Percentiles rank a stretch among this genome's conserved stretches.
Conservation (phyloP, 768 basidiomycete species). For the Pleurotus giganteus region DNA sequence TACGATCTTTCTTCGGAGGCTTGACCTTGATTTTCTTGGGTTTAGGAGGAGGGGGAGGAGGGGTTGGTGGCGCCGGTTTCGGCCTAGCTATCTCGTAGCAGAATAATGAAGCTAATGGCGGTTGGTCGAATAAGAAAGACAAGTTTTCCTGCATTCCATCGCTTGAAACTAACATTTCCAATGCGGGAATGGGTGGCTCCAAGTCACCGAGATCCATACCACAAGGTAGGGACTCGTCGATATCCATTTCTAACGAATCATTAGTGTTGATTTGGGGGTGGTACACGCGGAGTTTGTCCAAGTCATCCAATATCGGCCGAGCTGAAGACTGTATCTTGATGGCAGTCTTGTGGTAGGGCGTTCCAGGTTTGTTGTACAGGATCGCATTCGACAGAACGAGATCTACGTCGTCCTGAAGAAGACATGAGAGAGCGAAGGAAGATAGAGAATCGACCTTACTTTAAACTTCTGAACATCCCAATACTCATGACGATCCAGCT, state of each 20-base stretch:
- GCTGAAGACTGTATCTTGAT: conserved; percentile 48
- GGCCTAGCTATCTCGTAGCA: conserved; percentile 60
- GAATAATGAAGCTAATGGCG: conserved; percentile 68
- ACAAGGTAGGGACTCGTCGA: background rate
- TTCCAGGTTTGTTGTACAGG: conserved; percentile 79
- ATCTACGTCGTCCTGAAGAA: conserved; percentile 67
- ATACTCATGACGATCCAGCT: conserved; percentile 82
- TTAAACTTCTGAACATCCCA: conserved; percentile 74
- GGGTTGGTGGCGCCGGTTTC: conserved; percentile 61
- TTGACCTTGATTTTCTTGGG: conserved; percentile 28
- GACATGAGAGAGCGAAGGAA: background rate
- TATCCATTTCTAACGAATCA: background rate
- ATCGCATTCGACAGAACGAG: conserved; percentile 87
- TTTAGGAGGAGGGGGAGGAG: conserved; percentile 38
- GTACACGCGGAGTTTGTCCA: conserved; percentile 28
- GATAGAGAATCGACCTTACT: conserved; percentile 23
- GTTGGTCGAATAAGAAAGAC: conserved; percentile 51
- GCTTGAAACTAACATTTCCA: conserved; percentile 55
- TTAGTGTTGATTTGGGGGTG: background rate
- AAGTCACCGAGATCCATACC: conserved; percentile 58
- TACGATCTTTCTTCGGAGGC: conserved; percentile 31
- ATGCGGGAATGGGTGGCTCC: conserved; percentile 60
- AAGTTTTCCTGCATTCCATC: conserved; percentile 51
- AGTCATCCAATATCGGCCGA: conserved; percentile 39
- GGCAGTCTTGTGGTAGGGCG: conserved; percentile 69